Conservation (phyloP, 2,329 filamentous ascomycete species). For the Eutypa lata region DNA sequence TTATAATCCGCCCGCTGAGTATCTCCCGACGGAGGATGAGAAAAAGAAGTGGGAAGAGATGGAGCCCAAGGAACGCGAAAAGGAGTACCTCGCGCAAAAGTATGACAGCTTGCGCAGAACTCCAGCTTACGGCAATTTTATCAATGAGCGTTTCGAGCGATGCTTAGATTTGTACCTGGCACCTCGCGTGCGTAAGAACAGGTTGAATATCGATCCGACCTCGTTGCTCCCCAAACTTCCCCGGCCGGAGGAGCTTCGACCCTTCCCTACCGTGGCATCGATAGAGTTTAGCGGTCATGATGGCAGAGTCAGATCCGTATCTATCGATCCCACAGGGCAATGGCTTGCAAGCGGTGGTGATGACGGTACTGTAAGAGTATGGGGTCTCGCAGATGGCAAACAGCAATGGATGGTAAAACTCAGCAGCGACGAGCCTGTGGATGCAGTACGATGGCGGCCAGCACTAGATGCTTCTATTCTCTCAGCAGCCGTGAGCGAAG, state of each 20-base stretch:
- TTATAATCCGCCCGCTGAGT: constrained; percentile 94
- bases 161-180: constrained; percentile 95
- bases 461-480: constrained; percentile 76
- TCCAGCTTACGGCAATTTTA: constrained; percentile 82
- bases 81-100: constrained; percentile 79
- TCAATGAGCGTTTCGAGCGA: constrained; percentile 95
- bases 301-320: constrained; percentile 79
- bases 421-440: constrained; percentile 74
- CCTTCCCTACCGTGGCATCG: constrained; percentile 88
- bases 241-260: constrained; percentile 86
- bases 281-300: constrained; percentile 86
- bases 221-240: constrained; percentile 91
- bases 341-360: constrained; percentile 92
- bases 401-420: constrained; percentile 84
- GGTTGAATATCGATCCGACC: constrained; percentile 93
- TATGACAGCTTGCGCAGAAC: constrained; percentile 85
- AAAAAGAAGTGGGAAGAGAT: constrained; percentile 78
- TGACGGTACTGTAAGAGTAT: constrained; percentile 87
- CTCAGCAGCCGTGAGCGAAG: constrained; percentile 79
- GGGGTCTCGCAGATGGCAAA: constrained; percentile 82
- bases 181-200: constrained; percentile 85
- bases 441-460: constrained; percentile 86
- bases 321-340: constrained; percentile 79
- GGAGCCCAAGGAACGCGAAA: constrained; percentile 88
- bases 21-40: constrained; percentile 83